Conservation (phyloP, 306 rosid species). For the Betula pendula region DNA sequence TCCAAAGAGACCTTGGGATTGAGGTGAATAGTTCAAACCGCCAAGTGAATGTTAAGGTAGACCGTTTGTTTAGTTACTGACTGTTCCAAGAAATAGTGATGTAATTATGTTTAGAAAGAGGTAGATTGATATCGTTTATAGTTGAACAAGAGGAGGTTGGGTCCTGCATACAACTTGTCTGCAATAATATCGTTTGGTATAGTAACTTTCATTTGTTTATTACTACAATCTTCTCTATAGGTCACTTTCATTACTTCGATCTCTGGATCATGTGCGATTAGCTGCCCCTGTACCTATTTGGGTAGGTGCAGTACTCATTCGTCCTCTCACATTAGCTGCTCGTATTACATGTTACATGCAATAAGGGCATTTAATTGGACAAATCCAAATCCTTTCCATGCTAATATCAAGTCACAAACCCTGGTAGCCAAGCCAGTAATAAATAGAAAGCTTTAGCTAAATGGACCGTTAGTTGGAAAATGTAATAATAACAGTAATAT, state of each 20-base stretch:
- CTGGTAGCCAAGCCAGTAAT: too few species aligned
- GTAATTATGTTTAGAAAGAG: constrained; percentile 41
- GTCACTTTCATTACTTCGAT: background rate
- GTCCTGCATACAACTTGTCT: background rate
- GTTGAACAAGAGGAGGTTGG: background rate
- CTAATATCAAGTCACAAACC: too few species aligned
- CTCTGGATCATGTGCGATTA: too few species aligned
- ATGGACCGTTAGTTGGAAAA: too few species aligned
- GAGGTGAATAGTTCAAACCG: background rate
- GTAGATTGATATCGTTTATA: constrained; percentile 16
- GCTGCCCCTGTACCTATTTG: too few species aligned
- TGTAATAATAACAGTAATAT: too few species aligned
- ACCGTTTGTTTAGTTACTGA: background rate
- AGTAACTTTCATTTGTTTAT: background rate
- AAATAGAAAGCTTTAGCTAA: too few species aligned
- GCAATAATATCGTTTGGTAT: constrained; percentile 7
- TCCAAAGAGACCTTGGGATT: background rate
- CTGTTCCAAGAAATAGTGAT: constrained; percentile 18
- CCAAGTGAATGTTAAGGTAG: background rate
- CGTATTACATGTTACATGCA: too few species aligned
- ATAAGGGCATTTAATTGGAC: too few species aligned
- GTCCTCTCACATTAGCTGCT: too few species aligned
- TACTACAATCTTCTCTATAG: background rate
- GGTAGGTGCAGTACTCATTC: too few species aligned
- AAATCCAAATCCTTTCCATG: too few species aligned